Conservation (phyloP, 2,329 filamentous ascomycete species). For the Pseudogymnoascus sp. region DNA sequence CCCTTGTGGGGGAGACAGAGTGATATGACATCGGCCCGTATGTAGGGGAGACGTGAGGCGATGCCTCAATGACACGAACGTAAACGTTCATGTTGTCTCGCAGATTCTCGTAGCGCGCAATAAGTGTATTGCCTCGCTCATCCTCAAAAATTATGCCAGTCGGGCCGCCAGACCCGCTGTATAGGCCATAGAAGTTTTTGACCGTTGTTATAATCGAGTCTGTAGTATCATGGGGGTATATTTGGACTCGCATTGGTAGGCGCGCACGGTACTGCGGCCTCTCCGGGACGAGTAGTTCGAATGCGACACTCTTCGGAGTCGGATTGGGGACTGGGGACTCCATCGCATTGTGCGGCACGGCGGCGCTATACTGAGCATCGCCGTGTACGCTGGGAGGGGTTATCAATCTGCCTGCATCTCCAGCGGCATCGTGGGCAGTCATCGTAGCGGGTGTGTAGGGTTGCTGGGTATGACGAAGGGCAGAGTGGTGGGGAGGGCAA, state of each 20-base stretch:
- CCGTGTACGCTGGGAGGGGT: constrained; percentile 24
- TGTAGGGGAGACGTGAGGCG: constrained; percentile 36
- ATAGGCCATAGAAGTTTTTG: constrained; percentile 97
- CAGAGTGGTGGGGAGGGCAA: constrained; percentile 16
- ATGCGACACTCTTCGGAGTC: constrained; percentile 67
- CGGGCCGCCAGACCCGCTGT: constrained; percentile 61
- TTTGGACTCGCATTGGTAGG: constrained; percentile 79
- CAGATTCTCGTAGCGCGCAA: constrained; percentile 95
- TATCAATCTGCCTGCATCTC: constrained; percentile 21
- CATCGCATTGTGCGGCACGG: constrained; percentile 21
- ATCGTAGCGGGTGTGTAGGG: background rate
- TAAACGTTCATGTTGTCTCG: constrained; percentile 86
- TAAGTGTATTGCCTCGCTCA: constrained; percentile 78
- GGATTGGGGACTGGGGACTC: constrained; percentile 28
- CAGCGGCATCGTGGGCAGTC: background rate
- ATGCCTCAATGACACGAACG: constrained; percentile 71
- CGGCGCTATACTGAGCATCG: constrained; percentile 20
- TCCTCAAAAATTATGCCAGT: constrained; percentile 95
- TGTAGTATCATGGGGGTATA: constrained; percentile 91
- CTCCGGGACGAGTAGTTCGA: constrained; percentile 65
- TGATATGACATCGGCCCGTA: constrained; percentile 48
- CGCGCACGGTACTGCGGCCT: constrained; percentile 63
- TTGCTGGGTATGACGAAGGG: constrained; percentile 21
- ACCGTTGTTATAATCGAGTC: constrained; percentile 97
- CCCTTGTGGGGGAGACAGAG: constrained; percentile 43